These are phyloP conservation scores for Globisporangium emineosum DNA, from an alignment of 352 stramenopile genomes.

Conservation along the genomic window DNA sequence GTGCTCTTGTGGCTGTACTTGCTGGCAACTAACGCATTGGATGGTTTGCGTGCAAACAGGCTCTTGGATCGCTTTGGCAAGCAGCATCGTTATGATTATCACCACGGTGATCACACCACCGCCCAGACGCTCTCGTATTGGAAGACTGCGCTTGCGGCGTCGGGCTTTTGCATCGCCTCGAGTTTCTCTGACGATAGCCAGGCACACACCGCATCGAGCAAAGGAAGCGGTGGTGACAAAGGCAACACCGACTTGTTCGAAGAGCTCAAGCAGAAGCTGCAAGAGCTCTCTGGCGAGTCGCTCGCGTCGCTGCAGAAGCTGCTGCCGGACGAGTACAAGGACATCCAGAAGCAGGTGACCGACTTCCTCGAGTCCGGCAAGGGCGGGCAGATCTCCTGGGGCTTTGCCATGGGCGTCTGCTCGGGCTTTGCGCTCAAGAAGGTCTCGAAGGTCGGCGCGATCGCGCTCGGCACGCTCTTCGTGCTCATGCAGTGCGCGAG, in stretches of 20 bases:
- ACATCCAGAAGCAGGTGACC: conserved; percentile 50
- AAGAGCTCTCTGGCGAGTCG: conserved; percentile 36
- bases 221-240: conserved; percentile 13
- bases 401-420: conserved; percentile 89
- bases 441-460: conserved; percentile 85
- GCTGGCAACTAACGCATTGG: neutral
- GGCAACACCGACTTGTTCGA: conserved; percentile 40
- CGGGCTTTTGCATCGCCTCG: conserved; percentile 24
- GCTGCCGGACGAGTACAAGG: conserved; percentile 37
- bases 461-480: conserved; percentile 84
- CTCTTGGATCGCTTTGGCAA: conserved; percentile 29
- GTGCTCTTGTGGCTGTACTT: neutral
- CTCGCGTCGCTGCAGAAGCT: conserved; percentile 33
- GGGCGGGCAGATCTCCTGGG: conserved; percentile 84
- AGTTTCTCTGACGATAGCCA: conserved; percentile 20
- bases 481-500: conserved; percentile 86
- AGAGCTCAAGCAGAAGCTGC: conserved; percentile 60
- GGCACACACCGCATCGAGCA: conserved; percentile 21
- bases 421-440: conserved; percentile 90
- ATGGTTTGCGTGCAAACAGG: neutral
- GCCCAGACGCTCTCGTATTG: conserved; percentile 28
- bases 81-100: conserved; percentile 25
- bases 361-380: conserved; percentile 66
- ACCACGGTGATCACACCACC: conserved; percentile 13
- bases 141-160: conserved; percentile 27